Evolutionary conservation across 2,329 filamentous ascomycete species (phyloP).

Genomic region (Penicillium sp.): DNA sequence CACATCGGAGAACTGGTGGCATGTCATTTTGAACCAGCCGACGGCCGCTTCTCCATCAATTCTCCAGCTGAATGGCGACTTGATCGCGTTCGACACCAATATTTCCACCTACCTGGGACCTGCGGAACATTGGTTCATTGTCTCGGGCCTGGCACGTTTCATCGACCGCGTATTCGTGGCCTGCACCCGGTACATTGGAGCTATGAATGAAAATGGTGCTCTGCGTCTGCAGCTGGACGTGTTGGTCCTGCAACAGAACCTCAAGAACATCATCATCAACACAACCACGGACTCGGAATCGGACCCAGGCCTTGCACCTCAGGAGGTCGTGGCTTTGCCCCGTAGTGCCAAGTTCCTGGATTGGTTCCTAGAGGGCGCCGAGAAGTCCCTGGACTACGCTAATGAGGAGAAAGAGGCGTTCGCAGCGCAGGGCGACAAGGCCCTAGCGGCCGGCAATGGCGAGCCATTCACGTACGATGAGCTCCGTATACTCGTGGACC

Average conservation of each 20-base stretch:
- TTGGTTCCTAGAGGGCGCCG: slow-evolving; percentile 46
- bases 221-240: slow-evolving; percentile 91
- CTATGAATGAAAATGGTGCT: slow-evolving; percentile 79
- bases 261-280: slow-evolving; percentile 74
- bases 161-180: slow-evolving; percentile 75
- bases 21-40: slow-evolving; percentile 41
- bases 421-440: slow-evolving; percentile 32
- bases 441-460: slow-evolving; percentile 36
- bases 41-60: slow-evolving; percentile 59
- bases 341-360: slow-evolving; percentile 46
- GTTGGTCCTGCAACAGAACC: slow-evolving; percentile 88
- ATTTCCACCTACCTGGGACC: slow-evolving; percentile 67
- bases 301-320: slow-evolving; percentile 8
- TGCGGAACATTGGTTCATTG: slow-evolving; percentile 69
- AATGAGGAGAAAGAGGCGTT: slow-evolving; percentile 43
- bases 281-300: slow-evolving; percentile 16
- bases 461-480: slow-evolving; percentile 46
- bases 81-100: slow-evolving; percentile 84
- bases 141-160: slow-evolving; percentile 68
- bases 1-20: slow-evolving; percentile 63
- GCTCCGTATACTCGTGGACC: slow-evolving; percentile 42
- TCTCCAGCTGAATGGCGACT: slow-evolving; percentile 73
- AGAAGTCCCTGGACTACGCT: slow-evolving; percentile 43
- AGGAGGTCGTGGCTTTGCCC: slow-evolving; percentile 41
- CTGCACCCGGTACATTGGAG: slow-evolving; percentile 64